Evolutionary conservation across 192 early-diverging fungal species (phyloP), one percentile per base, ranked within the genome.

Genomic region (Backusella westeae): DNA sequence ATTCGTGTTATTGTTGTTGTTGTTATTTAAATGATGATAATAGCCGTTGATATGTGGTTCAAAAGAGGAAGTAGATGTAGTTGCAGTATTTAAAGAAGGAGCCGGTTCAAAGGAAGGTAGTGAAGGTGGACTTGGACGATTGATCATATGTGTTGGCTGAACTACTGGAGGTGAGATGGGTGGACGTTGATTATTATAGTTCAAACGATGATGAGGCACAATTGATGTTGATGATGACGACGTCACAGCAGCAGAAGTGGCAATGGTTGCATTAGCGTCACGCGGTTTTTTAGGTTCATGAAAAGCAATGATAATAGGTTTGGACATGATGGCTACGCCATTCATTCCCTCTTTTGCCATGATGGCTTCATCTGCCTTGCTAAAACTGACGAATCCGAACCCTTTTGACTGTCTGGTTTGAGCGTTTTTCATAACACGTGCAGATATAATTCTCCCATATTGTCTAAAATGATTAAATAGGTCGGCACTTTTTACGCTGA

Each of bases 361-460:
- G 80, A 87, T 92, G 34, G 97, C 97, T 84, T 97, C 96, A 73
- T 96, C 94, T 66, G 97, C 90, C 38, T 88, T 87, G 29, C 91
- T 91, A 90, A 94, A 98, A 89, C 97, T 95, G 39, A 98, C 97
- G 75, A 95, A 98, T 10, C 97, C 97, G 85, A 93, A 97, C 14
- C 96, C 96, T 75, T 91, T 93, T 73, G 94, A 94, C 29, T 81
- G 79, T 14, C 88, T 92, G 66, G 94, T 91, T 38, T 87, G 81
- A 34, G 88, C 85, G 72, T 91, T 88, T 68, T 75, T 87, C 75
- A 93, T 95, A 65, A 98, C 96, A 82, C 97, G 96, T 87, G 95
- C 96, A 76, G 91, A 93, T 29, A 97, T 88, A 69, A 98, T 96
- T 76, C 85, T 86, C 41, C 97, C 97, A 76, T 94, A 98, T 74